A percentile compares a stretch with the other conserved stretches of the same genome.
Evolutionary conservation across 139 green algal species (phyloP).

Genomic region (Chlamydomonas sp.): DNA sequence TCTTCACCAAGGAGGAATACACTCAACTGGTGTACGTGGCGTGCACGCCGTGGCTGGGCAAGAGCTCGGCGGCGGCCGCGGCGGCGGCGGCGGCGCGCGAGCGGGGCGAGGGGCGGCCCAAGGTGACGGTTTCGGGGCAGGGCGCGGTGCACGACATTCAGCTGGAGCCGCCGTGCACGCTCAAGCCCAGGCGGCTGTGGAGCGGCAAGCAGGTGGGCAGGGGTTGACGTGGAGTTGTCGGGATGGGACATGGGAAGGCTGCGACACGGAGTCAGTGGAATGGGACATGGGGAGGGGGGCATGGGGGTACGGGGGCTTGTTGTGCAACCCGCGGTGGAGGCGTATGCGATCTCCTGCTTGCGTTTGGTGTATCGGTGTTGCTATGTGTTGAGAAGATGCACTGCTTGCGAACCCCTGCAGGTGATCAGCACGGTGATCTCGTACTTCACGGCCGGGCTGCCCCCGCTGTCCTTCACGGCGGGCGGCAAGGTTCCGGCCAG

Average conservation of each 20-base stretch:
- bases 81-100: conserved; percentile 11
- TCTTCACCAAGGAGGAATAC: conserved; percentile 82
- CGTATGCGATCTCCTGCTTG: too few relatives aligned
- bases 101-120: not conserved
- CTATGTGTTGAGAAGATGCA: too few relatives aligned
- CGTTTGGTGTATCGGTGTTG: too few relatives aligned
- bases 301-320: not conserved
- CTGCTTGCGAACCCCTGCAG: conserved; percentile 2
- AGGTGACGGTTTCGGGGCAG: conserved; percentile 4
- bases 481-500: conserved; percentile 79
- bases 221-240: not conserved
- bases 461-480: conserved; percentile 80
- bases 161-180: conserved; percentile 79
- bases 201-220: conserved; percentile 90
- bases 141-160: conserved; percentile 37
- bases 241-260: not conserved
- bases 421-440: conserved; percentile 82
- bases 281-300: not conserved
- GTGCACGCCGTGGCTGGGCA: conserved; percentile 52
- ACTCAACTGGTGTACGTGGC: conserved; percentile 82
- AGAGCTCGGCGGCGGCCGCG: conserved; percentile 10
- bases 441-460: conserved; percentile 77
- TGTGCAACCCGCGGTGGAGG: too few relatives aligned
- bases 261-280: too few relatives aligned
- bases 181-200: conserved; percentile 88